Conservation (phyloP, 2,329 filamentous ascomycete species). For the Aspergillus felis region DNA sequence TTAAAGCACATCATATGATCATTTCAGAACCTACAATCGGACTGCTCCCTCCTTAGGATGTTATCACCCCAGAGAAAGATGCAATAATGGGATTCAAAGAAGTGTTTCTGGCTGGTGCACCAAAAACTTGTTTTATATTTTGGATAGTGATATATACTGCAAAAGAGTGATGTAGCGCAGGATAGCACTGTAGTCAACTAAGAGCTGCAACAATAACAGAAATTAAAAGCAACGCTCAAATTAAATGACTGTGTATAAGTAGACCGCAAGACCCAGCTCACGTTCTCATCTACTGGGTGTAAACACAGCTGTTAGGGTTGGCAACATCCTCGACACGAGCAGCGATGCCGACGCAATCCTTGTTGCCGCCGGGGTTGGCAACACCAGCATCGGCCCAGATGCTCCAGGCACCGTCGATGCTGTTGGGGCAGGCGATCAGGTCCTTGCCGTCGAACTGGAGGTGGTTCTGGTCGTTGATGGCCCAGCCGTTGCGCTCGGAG, state of each 20-base stretch:
- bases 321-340: constrained; percentile 21
- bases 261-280: neutral
- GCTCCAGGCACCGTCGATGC: constrained; percentile 41
- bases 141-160: neutral
- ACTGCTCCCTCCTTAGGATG: too few species aligned
- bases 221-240: neutral
- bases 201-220: neutral
- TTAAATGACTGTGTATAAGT: neutral
- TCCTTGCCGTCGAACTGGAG: constrained; percentile 45
- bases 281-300: constrained; percentile 19
- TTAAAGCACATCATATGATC: too few species aligned
- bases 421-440: constrained; percentile 53
- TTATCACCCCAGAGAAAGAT: too few species aligned
- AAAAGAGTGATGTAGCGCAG: neutral
- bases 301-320: constrained; percentile 23
- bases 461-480: constrained; percentile 40
- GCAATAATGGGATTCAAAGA: too few species aligned
- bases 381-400: constrained; percentile 29
- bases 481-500: constrained; percentile 48
- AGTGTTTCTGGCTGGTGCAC: too few species aligned
- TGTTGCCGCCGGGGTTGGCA: constrained; percentile 27
- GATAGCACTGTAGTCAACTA: neutral
- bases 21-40: too few species aligned
- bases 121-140: too few species aligned
- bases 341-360: constrained; percentile 31